A percentile compares a stretch with the other conserved stretches of the same genome.
phyloP scores from a whole-genome alignment of 192 early-diverging fungal genomes.

The Coemansia sp. region DNA sequence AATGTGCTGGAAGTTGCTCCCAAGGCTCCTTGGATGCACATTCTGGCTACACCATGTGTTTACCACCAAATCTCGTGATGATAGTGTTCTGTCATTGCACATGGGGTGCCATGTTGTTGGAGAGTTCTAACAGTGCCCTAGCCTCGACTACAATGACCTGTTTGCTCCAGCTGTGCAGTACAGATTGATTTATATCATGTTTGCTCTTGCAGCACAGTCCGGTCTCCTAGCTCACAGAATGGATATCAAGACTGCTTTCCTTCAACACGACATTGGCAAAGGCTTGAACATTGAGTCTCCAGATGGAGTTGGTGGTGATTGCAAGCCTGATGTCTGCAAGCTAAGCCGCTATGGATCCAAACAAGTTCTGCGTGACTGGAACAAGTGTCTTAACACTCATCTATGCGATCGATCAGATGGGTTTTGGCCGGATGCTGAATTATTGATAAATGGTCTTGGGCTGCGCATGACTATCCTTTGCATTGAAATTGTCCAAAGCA shows the following conservation, averaged over 20 bases:
- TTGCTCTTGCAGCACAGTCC: not conserved
- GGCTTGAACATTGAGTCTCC: slow-evolving; percentile 3
- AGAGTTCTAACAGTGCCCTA: not conserved
- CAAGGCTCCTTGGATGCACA: not conserved
- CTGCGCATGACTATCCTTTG: slow-evolving; percentile 4
- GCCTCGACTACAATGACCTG: not conserved
- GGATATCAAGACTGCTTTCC: not conserved
- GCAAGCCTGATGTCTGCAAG: not conserved
- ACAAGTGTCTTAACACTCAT: not conserved
- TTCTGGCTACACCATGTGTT: not conserved
- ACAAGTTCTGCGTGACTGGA: slow-evolving; percentile 6
- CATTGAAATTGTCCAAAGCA: not conserved
- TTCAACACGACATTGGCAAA: not conserved
- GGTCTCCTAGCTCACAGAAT: not conserved
- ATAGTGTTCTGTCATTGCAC: not conserved
- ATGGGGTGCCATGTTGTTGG: no score
- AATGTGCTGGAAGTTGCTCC: not conserved
- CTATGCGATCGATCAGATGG: not conserved
- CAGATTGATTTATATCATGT: not conserved
- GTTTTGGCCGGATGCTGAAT: not conserved
- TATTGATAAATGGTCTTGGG: not conserved
- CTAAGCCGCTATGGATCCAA: slow-evolving; percentile 7
- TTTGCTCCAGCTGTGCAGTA: not conserved
- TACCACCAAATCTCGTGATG: not conserved
- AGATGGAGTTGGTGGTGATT: not conserved